Evolutionary conservation across 2,329 filamentous ascomycete species (phyloP).

Genomic region (Sarocladium oryzae): DNA sequence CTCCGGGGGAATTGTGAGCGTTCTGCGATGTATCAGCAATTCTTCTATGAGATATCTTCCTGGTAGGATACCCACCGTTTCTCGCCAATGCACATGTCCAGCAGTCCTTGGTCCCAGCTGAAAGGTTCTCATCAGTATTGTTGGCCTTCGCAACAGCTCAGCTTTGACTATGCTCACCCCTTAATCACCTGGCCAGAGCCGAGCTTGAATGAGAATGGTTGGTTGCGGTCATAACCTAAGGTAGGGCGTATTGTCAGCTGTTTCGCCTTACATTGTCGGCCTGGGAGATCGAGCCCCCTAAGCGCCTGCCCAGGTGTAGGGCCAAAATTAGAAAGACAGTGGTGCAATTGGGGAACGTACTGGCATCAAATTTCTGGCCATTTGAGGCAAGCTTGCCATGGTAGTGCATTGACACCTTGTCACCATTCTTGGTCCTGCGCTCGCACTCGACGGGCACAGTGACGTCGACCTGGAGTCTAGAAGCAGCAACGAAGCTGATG

Average conservation of each 20-base stretch:
- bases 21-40: conserved; percentile 37
- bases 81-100: conserved; percentile 95
- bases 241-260: background rate
- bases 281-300: too few relatives aligned
- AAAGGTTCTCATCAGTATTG: background rate
- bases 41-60: conserved; percentile 9
- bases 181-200: conserved; percentile 82
- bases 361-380: conserved; percentile 78
- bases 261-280: background rate
- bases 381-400: conserved; percentile 67
- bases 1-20: conserved; percentile 81
- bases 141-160: background rate
- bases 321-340: background rate
- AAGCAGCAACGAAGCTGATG: conserved; percentile 43
- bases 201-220: conserved; percentile 72
- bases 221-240: conserved; percentile 63
- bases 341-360: conserved; percentile 29
- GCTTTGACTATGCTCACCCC: conserved; percentile 50
- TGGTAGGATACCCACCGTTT: conserved; percentile 50
- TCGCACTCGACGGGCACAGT: conserved; percentile 69
- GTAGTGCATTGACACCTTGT: conserved; percentile 84
- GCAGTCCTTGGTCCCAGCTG: conserved; percentile 82
- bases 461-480: conserved; percentile 71
- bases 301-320: background rate
- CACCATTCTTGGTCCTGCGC: conserved; percentile 69